phyloP scores from a whole-genome alignment of 306 rosid genomes.

The Medicago arabica region DNA sequence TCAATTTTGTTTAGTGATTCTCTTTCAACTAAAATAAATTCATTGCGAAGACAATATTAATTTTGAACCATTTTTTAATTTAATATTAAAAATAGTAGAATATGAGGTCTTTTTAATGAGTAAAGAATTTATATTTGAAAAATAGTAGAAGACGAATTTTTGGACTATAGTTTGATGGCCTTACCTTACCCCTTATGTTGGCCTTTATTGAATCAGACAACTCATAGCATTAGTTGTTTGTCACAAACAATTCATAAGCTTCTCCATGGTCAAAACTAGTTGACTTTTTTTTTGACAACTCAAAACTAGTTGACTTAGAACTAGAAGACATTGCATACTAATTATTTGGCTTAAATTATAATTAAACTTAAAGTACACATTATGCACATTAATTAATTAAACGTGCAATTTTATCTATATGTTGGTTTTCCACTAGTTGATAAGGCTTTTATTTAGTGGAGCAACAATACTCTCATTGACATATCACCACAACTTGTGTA shows the following conservation, averaged over 20 bases:
- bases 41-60: too few species aligned
- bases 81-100: too few species aligned
- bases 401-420: slow-evolving; percentile 1
- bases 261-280: neutral
- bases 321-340: neutral
- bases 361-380: slow-evolving; percentile 2
- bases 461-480: slow-evolving; percentile 35
- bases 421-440: slow-evolving; percentile 40
- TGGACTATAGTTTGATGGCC: too few species aligned
- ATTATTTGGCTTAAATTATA: neutral
- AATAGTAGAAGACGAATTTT: too few species aligned
- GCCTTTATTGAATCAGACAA: neutral
- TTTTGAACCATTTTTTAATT: too few species aligned
- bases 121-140: too few species aligned
- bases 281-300: too few species aligned
- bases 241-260: neutral
- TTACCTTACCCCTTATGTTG: too few species aligned
- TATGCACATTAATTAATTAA: slow-evolving; percentile 15
- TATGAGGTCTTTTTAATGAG: too few species aligned
- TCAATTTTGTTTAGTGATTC: too few species aligned
- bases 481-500: slow-evolving; percentile 36
- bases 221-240: neutral
- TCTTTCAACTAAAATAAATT: too few species aligned
- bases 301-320: slow-evolving; percentile 4
- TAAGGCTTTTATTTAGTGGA: slow-evolving; percentile 45